These are phyloP conservation scores for Colletotrichum orchidophilum DNA, from an alignment of 2,329 filamentous ascomycete genomes.

Conservation along the genomic window DNA sequence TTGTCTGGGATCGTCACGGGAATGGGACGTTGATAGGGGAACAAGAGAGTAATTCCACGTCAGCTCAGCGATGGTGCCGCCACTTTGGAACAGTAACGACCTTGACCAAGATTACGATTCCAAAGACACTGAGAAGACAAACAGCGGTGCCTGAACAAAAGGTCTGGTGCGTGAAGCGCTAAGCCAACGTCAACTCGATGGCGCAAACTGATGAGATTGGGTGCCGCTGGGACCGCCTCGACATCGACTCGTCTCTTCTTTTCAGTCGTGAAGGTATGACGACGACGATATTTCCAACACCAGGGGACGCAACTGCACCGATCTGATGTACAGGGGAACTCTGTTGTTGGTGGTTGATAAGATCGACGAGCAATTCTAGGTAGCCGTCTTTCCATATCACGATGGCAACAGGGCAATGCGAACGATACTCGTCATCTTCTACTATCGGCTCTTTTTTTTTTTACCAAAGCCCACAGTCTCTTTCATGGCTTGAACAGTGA, in stretches of 20 bases:
- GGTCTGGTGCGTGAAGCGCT: background rate
- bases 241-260: background rate
- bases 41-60: background rate
- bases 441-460: background rate
- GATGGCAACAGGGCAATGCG: background rate
- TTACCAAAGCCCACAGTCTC: background rate
- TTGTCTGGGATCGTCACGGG: background rate
- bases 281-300: background rate
- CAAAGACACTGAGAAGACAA: background rate
- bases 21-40: background rate
- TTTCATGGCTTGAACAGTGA: background rate
- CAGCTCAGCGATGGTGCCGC: background rate
- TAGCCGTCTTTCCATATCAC: background rate
- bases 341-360: background rate
- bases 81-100: background rate
- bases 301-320: background rate
- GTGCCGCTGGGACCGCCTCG: background rate
- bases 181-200: background rate
- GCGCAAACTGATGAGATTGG: background rate
- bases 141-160: background rate
- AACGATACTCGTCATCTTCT: background rate
- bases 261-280: background rate
- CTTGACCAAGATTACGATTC: background rate
- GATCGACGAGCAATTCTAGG: background rate
- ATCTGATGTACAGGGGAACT: slow-evolving; percentile 2